These are phyloP conservation scores for Leptomonas pyrrhocoris DNA, from an alignment of 208 protist species.

Conservation along the genomic window DNA sequence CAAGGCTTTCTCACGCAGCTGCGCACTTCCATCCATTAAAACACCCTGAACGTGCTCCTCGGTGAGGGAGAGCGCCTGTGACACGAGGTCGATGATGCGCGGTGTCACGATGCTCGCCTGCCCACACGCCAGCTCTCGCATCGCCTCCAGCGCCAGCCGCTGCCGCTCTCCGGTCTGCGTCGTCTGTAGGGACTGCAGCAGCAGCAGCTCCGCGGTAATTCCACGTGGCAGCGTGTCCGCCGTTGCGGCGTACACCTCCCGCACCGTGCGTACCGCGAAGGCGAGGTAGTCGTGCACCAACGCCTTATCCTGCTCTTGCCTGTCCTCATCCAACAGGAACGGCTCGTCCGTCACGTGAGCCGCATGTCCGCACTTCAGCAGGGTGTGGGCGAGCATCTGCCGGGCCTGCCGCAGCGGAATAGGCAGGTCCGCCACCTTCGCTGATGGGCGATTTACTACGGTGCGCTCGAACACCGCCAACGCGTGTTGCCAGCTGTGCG, in stretches of 20 bases:
- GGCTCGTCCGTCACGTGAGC: constrained; percentile 1
- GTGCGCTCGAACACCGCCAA: constrained; percentile 48
- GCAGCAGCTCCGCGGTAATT: constrained; percentile 48
- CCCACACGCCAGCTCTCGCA: constrained; percentile 50
- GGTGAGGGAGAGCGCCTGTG: constrained; percentile 44
- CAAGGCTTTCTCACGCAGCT: constrained; percentile 50
- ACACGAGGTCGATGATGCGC: constrained; percentile 28
- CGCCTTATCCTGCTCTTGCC: constrained; percentile 27
- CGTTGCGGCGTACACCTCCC: constrained; percentile 24
- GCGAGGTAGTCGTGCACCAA: constrained; percentile 13
- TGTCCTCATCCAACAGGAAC: constrained; percentile 63
- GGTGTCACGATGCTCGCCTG: constrained; percentile 35
- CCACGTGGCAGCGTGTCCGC: constrained; percentile 30
- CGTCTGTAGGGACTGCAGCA: constrained; percentile 34
- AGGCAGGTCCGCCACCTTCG: constrained; percentile 54
- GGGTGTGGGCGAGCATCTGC: constrained; percentile 40
- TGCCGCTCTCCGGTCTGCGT: constrained; percentile 20
- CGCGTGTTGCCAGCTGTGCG: constrained; percentile 40
- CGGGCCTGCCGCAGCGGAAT: constrained; percentile 65
- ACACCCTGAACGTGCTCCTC: constrained; percentile 64
- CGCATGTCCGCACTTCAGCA: constrained; percentile 40
- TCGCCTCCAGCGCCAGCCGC: constrained; percentile 48
- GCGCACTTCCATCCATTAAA: constrained; percentile 47
- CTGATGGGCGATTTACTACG: constrained; percentile 34
- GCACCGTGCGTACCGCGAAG: constrained; percentile 23